These are phyloP conservation scores for Hortaea werneckii DNA, from an alignment of 2,329 filamentous ascomycete species.

Conservation along the genomic window DNA sequence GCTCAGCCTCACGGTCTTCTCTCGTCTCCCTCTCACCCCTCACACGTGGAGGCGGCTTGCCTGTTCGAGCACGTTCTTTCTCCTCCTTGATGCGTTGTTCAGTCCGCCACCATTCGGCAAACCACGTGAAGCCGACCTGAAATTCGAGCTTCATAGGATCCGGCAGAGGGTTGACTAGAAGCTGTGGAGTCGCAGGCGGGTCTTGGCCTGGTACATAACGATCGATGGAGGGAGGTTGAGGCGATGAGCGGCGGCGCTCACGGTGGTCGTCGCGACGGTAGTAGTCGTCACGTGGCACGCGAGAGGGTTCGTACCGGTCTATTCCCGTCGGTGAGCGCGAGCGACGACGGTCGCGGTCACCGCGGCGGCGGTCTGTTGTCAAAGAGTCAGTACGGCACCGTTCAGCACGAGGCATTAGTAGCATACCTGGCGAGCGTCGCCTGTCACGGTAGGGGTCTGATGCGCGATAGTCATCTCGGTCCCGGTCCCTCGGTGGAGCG, in stretches of 20 bases:
- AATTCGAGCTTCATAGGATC: constrained; percentile 65
- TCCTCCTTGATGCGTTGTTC: constrained; percentile 78
- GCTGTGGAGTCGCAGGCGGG: constrained; percentile 25
- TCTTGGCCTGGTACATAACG: constrained; percentile 74
- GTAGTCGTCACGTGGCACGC: constrained; percentile 56
- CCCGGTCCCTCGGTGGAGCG: constrained; percentile 7
- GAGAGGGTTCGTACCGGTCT: constrained; percentile 68
- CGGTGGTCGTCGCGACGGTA: constrained; percentile 56
- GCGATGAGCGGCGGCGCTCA: constrained; percentile 51
- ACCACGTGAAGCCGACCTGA: constrained; percentile 77
- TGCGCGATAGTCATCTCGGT: constrained; percentile 12
- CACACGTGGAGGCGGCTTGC: constrained; percentile 49
- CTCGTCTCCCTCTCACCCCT: constrained; percentile 55
- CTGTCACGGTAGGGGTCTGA: constrained; percentile 15
- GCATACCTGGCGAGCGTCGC: constrained; percentile 13
- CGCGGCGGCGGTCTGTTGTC: constrained; percentile 22
- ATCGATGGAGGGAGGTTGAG: constrained; percentile 60
- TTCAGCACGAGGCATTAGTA: neutral
- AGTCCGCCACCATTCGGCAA: constrained; percentile 75
- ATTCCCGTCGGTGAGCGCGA: constrained; percentile 63
- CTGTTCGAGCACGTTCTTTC: constrained; percentile 59
- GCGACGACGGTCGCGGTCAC: constrained; percentile 48
- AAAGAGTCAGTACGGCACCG: no score
- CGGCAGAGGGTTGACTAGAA: constrained; percentile 55
- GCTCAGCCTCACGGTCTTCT: constrained; percentile 70